Conservation (phyloP, 106 monocot genomes). For the Agapanthus africanus region DNA sequence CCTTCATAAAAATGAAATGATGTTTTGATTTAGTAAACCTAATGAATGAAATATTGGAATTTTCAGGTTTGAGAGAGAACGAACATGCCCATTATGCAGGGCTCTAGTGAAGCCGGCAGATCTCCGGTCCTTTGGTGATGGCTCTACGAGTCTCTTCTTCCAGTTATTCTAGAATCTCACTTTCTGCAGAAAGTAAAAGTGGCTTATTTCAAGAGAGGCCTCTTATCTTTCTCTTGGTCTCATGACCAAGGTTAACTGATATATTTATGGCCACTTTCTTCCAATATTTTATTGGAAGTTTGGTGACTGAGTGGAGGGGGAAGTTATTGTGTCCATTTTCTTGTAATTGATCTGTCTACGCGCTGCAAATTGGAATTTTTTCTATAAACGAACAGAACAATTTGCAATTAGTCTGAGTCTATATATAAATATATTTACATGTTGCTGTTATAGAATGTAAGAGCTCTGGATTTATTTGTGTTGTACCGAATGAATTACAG, state of each 20-base stretch:
- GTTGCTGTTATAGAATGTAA: background rate
- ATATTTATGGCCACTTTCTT: constrained; percentile 5
- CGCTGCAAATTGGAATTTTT: background rate
- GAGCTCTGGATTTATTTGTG: no score
- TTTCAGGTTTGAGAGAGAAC: constrained; percentile 90
- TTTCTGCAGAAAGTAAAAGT: background rate
- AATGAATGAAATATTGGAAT: no score
- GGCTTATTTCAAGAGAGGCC: background rate
- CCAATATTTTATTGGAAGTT: background rate
- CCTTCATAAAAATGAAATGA: background rate
- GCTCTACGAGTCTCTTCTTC: constrained; percentile 84
- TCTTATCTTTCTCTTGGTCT: background rate
- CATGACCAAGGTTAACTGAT: background rate
- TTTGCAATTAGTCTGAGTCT: background rate
- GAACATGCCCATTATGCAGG: constrained; percentile 86
- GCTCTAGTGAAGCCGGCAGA: constrained; percentile 83
- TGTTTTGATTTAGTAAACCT: background rate
- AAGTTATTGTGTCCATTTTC: background rate
- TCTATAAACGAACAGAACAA: background rate
- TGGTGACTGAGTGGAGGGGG: background rate
- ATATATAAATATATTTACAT: background rate
- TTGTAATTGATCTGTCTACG: constrained; percentile 3
- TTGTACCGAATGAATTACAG: no score
- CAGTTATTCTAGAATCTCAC: constrained; percentile 61
- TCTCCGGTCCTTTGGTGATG: constrained; percentile 79